Evolutionary conservation across 495 filamentous ascomycete genomes (phyloP), one percentile per base, ranked within the genome.

Genomic region (Xylaria intraflava): DNA sequence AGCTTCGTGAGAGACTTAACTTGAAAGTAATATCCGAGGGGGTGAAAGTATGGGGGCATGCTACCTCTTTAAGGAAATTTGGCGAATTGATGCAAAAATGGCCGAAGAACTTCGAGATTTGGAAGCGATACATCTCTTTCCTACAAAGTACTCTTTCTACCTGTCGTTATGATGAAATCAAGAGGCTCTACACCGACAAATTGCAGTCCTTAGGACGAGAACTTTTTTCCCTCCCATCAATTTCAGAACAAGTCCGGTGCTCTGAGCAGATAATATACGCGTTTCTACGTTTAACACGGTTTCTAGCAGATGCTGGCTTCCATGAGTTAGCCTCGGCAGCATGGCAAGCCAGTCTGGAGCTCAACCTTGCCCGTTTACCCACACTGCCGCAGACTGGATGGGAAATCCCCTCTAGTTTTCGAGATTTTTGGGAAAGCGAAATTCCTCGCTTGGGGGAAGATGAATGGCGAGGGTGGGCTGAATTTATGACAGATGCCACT

Each of bases 401-500:
- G 11, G 56, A 80, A 0, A 59, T 72, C n/a, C 64, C 63, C 1
- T 46, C 58, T 17, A 57, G 23, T n/a, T 86, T 94, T 47, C 64
- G 75, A 24, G 73, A 79, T 8, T 96, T 90, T 58, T 98, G 93
- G 93, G 89, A 95, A 46, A 88, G 83, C 35, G 93, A 96, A 62
- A 76, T 83, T 6, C 71, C 86, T 3, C 83, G 91, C 7, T 78
- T 95, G 49, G 93, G 93, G 4, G 93, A 97, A 66, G 60, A 66
- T 6, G 74, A 71, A 4, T 84, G 87, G 29, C 70, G 76, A 26
- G 90, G 89, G 14, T 96, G 92, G 91, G 65, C 62, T 19, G 62
- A 69, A 20, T 85, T 78, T 68, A 62, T 62, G 30, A 67, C 66
- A n/a, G 60, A 62, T 31, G 61, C 50, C 4, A 62, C 49, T 12